Conservation (phyloP, 495 filamentous ascomycete genomes). For the Penicillium goetzii region DNA sequence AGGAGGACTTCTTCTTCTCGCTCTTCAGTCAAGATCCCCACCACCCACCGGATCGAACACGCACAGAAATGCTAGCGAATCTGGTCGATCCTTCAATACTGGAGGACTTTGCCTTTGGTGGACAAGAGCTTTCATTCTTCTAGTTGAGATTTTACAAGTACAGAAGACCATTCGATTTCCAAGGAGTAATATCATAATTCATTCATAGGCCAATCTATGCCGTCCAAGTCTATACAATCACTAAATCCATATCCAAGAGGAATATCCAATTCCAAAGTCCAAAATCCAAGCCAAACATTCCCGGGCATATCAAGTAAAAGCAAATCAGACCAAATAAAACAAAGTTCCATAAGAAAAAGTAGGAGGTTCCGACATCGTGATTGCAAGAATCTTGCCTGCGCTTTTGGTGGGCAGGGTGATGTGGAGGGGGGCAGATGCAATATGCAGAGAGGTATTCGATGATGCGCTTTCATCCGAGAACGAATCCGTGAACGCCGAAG, state of each 20-base stretch:
- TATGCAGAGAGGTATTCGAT: conserved; percentile 11
- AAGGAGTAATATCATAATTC: conserved; percentile 4
- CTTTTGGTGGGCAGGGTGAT: not conserved
- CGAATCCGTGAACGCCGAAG: conserved; percentile 8
- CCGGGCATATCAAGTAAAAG: not conserved
- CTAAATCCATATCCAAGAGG: not conserved
- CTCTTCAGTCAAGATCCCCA: not conserved
- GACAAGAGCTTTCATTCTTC: conserved; percentile 26
- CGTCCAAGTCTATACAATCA: conserved; percentile 4
- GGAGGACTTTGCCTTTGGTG: conserved; percentile 38
- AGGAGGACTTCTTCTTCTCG: not conserved
- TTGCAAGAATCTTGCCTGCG: not conserved
- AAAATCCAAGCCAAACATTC: not conserved
- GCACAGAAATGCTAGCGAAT: not conserved
- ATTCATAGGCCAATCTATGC: conserved; percentile 4
- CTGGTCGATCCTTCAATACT: conserved; percentile 32
- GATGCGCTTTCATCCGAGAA: conserved; percentile 21
- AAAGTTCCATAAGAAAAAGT: not conserved
- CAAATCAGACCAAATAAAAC: not conserved
- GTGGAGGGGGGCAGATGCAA: not conserved
- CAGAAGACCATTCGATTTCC: too few relatives aligned
- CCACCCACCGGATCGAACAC: not conserved
- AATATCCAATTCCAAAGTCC: not conserved
- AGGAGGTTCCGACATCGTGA: not conserved
- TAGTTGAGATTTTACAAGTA: too few relatives aligned